Evolutionary conservation across 2,329 filamentous ascomycete species (phyloP).

Genomic region (Clarireedia homoeocarpa): DNA sequence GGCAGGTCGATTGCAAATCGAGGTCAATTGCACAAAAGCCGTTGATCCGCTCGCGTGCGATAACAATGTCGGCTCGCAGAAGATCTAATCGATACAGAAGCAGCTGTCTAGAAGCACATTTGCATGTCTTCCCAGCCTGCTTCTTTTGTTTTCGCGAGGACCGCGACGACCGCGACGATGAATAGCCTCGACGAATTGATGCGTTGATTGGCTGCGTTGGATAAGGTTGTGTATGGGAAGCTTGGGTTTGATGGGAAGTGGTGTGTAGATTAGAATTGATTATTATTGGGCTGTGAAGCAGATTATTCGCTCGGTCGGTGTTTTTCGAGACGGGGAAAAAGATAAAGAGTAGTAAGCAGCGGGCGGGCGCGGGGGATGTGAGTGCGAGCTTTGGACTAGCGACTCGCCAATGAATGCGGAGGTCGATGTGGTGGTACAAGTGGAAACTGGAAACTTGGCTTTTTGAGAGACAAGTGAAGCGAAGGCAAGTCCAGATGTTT

Average conservation of each 20-base stretch:
- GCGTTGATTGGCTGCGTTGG: background rate
- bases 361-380: too few relatives aligned
- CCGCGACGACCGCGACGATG: background rate
- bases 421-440: too few relatives aligned
- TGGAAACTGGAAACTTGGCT: too few relatives aligned
- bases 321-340: too few relatives aligned
- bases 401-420: too few relatives aligned
- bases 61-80: background rate
- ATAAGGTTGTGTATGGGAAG: background rate
- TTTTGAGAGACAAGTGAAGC: background rate
- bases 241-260: background rate
- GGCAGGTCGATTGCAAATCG: background rate
- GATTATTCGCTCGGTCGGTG: too few relatives aligned
- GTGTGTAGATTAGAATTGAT: background rate
- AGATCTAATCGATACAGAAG: background rate
- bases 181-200: background rate
- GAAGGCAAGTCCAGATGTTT: too few relatives aligned
- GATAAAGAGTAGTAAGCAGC: too few relatives aligned
- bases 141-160: background rate
- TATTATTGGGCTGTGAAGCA: background rate
- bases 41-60: background rate
- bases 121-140: background rate
- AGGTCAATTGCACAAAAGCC: background rate
- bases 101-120: background rate
- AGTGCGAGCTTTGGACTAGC: too few relatives aligned